These are phyloP conservation scores for Xylaria sp. DNA, from an alignment of 2,329 filamentous ascomycete species.

Conservation along the genomic window DNA sequence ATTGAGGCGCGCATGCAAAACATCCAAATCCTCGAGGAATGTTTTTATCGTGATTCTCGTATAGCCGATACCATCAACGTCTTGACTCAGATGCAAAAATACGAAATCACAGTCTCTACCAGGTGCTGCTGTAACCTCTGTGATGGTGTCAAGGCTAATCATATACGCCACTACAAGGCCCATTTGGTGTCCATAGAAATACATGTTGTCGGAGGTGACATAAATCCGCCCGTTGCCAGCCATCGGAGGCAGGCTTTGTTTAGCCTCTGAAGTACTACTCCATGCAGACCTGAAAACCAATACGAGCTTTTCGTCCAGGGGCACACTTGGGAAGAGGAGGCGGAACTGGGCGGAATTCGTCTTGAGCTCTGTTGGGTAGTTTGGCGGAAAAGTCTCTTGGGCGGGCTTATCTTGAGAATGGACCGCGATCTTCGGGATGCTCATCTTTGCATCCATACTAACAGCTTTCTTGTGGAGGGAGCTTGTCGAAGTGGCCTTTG, in stretches of 20 bases:
- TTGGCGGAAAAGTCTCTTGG: constrained; percentile 71
- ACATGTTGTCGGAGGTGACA: constrained; percentile 86
- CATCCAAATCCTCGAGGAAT: constrained; percentile 86
- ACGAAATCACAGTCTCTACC: constrained; percentile 94
- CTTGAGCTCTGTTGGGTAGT: constrained; percentile 84
- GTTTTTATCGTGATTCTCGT: constrained; percentile 88
- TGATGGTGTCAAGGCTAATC: constrained; percentile 79
- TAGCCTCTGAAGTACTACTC: constrained; percentile 64
- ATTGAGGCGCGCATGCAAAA: constrained; percentile 86
- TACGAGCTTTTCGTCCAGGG: constrained; percentile 82
- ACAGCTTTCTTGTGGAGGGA: constrained; percentile 57
- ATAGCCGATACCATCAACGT: constrained; percentile 70
- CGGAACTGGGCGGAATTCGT: constrained; percentile 94
- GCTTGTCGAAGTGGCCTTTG: constrained; percentile 43
- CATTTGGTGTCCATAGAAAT: constrained; percentile 96
- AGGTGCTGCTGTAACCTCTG: constrained; percentile 88
- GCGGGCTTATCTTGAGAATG: constrained; percentile 49
- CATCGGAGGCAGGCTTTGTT: constrained; percentile 64
- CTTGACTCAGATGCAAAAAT: constrained; percentile 79
- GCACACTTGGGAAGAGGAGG: constrained; percentile 85
- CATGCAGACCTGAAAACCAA: constrained; percentile 94
- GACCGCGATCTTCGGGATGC: constrained; percentile 43
- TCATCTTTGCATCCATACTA: constrained; percentile 55
- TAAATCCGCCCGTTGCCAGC: constrained; percentile 80
- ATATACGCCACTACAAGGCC: constrained; percentile 87